Evolutionary conservation across 345 rosid species (phyloP).

Genomic region (Citrus reticulata): DNA sequence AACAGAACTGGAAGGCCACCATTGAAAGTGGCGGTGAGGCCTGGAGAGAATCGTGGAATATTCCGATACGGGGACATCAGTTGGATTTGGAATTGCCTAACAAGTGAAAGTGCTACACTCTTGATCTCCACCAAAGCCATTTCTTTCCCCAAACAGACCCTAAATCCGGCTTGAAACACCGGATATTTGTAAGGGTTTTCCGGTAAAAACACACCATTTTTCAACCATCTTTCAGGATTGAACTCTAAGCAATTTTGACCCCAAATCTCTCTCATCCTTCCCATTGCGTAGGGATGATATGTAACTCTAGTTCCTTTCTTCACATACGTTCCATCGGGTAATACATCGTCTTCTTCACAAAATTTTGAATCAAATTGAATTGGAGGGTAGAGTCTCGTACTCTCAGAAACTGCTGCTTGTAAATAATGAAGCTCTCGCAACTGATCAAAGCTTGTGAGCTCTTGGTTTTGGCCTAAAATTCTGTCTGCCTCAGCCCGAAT

Average conservation of each 20-base stretch:
- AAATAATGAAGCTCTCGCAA: slow-evolving; percentile 36
- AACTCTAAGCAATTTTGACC: slow-evolving; percentile 61
- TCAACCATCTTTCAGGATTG: slow-evolving; percentile 77
- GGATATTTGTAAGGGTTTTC: slow-evolving; percentile 66
- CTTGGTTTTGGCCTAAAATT: slow-evolving; percentile 27
- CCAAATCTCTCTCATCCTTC: slow-evolving; percentile 64
- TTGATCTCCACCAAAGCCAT: slow-evolving; percentile 70
- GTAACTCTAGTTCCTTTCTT: slow-evolving; percentile 67
- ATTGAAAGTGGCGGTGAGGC: slow-evolving; percentile 51
- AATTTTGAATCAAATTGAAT: slow-evolving; percentile 61
- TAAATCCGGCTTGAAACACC: neutral
- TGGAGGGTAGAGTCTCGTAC: slow-evolving; percentile 55
- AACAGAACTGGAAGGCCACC: slow-evolving; percentile 48
- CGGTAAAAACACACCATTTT: slow-evolving; percentile 34
- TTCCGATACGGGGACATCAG: neutral
- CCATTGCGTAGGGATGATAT: slow-evolving; percentile 84
- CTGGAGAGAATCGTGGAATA: slow-evolving; percentile 41
- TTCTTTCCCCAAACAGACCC: slow-evolving; percentile 80
- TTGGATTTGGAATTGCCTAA: slow-evolving; percentile 37
- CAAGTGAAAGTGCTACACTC: slow-evolving; percentile 43
- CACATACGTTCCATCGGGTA: slow-evolving; percentile 55
- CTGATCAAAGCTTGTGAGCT: slow-evolving; percentile 30
- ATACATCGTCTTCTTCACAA: slow-evolving; percentile 30
- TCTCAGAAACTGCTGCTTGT: slow-evolving; percentile 46
- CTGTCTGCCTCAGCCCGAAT: slow-evolving; percentile 34